Base-by-base conservation (phyloP, 2,329 filamentous ascomycete species). In the Clarireedia paspali region DNA sequence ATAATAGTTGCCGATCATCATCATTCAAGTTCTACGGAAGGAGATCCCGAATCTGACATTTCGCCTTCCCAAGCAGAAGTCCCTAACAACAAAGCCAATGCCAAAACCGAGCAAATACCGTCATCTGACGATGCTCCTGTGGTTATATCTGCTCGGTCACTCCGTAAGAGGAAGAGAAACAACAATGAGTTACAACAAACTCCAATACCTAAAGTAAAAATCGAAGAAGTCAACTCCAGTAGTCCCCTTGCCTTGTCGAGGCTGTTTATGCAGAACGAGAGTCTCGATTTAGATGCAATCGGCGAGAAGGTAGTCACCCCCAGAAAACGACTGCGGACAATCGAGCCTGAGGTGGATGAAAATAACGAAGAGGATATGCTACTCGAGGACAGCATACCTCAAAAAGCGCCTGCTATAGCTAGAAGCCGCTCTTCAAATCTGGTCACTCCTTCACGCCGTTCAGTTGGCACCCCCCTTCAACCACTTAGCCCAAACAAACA, bases 201-300 rank as follows among this genome's bases (percentile, higher is more conserved):
- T 3, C 51, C 55, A 36, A 24, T 46, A 40, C 39, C 60, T 5
- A 64, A 62, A 50, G 50, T 69, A 12, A 70, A 70, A 40, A 30
- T 58, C 34, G 68, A 70, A 48, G 36, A 36, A 0, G 55, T 64
- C 24, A n/a, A 10, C 9, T 55, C 57, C 23, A 69, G 67, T 48
- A 69, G 67, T 50, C 68, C 68, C 9, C 58, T 65, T 34, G 59
- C 57, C 12, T 53, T 64, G n/a, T 53, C 59, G 6, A 39, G 47
- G 15, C 34, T 53, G 42, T 47, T 64, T n/a, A 50, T 57, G 30
- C 50, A 45, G 5, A 56, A 54, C 17, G 68, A 70, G 9, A 70
- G 67, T 50, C 61, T 71, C 24, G 69, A 71, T 56, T 61, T 71
- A 10, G 69, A 71, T 58, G 68, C 70, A 20, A 68, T 70, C 57